A percentile compares a stretch with the other conserved stretches of the same genome.
phyloP scores from a whole-genome alignment of 2,329 filamentous ascomycete species.

The Fusarium dlaminii region DNA sequence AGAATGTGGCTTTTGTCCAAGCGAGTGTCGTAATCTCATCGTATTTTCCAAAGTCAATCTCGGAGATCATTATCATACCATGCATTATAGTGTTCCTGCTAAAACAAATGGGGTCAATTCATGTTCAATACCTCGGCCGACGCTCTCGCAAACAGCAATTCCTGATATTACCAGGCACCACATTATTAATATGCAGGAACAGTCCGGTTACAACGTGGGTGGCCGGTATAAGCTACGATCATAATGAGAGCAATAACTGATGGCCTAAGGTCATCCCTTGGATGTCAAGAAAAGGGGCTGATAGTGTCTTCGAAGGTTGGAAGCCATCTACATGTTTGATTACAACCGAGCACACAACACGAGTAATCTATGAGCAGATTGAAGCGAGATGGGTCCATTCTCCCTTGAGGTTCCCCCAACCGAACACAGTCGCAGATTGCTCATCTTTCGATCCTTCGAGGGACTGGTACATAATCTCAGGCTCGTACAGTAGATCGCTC shows the following conservation, averaged over 20 bases:
- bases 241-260: slow-evolving; percentile 28
- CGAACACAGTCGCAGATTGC: slow-evolving; percentile 12
- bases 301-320: slow-evolving; percentile 6
- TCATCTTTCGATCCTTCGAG: slow-evolving; percentile 10
- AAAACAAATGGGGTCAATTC: not conserved
- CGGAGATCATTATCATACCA: slow-evolving; percentile 31
- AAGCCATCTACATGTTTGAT: slow-evolving; percentile 36
- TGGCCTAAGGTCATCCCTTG: slow-evolving; percentile 28
- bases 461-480: not conserved
- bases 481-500: slow-evolving; percentile 14
- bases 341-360: slow-evolving; percentile 34
- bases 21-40: slow-evolving; percentile 25
- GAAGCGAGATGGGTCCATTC: slow-evolving; percentile 33
- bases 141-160: slow-evolving; percentile 18
- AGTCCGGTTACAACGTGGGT: slow-evolving; percentile 32
- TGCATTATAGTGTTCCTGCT: slow-evolving; percentile 4
- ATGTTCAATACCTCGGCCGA: not conserved
- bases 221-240: slow-evolving; percentile 18
- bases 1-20: slow-evolving; percentile 33
- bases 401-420: slow-evolving; percentile 9
- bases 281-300: slow-evolving; percentile 24
- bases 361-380: slow-evolving; percentile 17
- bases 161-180: slow-evolving; percentile 31
- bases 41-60: slow-evolving; percentile 17
- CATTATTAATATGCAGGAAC: slow-evolving; percentile 16